These are phyloP conservation scores for Colletotrichum sidae DNA, from an alignment of 2,329 filamentous ascomycete genomes.

Conservation along the genomic window DNA sequence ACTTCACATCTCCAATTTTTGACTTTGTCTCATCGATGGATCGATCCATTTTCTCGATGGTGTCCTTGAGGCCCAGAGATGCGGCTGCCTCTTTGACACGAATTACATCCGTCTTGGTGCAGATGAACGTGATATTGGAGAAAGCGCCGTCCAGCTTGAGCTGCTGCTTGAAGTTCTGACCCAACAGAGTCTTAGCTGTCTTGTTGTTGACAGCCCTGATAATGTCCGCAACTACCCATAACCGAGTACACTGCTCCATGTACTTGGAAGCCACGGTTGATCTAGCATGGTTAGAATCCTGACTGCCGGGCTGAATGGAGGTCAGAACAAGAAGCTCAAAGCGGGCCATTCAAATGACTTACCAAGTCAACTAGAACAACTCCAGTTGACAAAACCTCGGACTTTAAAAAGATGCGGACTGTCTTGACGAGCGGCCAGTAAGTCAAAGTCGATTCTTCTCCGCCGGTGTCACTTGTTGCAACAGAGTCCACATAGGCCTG, in stretches of 20 bases:
- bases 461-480: not conserved
- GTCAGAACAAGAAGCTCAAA: slow-evolving; percentile 28
- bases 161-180: slow-evolving; percentile 67
- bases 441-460: slow-evolving; percentile 37
- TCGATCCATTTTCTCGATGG: not conserved
- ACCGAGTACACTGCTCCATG: slow-evolving; percentile 68
- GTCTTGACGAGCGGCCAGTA: slow-evolving; percentile 66
- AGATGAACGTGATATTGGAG: slow-evolving; percentile 68
- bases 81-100: slow-evolving; percentile 47
- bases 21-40: not conserved
- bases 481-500: slow-evolving; percentile 25
- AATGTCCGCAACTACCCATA: slow-evolving; percentile 74
- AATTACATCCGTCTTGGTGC: slow-evolving; percentile 72
- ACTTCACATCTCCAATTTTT: not conserved
- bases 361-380: slow-evolving; percentile 58
- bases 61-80: slow-evolving; percentile 43
- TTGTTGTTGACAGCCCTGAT: slow-evolving; percentile 70
- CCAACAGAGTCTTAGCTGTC: slow-evolving; percentile 66
- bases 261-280: slow-evolving; percentile 68
- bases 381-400: slow-evolving; percentile 48
- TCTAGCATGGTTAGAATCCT: slow-evolving; percentile 70
- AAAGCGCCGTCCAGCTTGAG: slow-evolving; percentile 69
- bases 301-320: slow-evolving; percentile 59
- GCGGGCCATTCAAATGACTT: slow-evolving; percentile 32
- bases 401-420: slow-evolving; percentile 53